A percentile compares a stretch with the other conserved stretches of the same genome.
phyloP scores from a whole-genome alignment of 1,284 basidiomycete species.

The Marasmius tenuissimus region DNA sequence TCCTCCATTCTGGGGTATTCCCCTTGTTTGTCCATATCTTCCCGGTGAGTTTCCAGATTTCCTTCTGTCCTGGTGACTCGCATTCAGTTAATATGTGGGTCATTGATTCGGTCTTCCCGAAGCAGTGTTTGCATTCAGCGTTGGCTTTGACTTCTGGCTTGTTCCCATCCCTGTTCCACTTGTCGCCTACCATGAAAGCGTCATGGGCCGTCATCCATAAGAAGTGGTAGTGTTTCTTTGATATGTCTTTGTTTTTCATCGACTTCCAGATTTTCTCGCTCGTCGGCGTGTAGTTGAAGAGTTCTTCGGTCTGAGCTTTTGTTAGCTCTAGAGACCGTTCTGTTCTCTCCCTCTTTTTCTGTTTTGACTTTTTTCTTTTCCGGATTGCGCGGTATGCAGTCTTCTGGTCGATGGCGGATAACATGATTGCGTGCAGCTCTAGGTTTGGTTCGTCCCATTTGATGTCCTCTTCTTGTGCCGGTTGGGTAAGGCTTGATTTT shows the following conservation, averaged over 20 bases:
- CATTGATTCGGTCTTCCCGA: neutral
- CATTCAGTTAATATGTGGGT: neutral
- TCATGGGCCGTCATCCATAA: constrained; percentile 1
- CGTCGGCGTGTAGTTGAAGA: neutral
- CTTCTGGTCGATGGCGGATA: constrained; percentile 5
- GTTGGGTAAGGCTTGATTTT: too few relatives aligned
- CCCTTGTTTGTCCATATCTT: too few relatives aligned
- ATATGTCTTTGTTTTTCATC: neutral
- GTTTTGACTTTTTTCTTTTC: neutral
- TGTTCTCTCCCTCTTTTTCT: neutral
- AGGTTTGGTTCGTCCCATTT: too few relatives aligned
- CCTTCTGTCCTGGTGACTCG: too few relatives aligned
- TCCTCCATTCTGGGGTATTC: too few relatives aligned
- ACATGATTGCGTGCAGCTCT: constrained; percentile 4
- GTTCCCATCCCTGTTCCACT: neutral
- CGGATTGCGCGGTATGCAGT: constrained; percentile 6
- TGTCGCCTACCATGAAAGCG: neutral
- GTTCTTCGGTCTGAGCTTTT: neutral
- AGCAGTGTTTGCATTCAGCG: neutral
- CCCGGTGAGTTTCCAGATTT: too few relatives aligned
- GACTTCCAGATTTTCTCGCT: neutral
- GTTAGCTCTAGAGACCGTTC: neutral
- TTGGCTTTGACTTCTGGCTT: neutral
- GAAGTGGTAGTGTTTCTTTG: neutral
- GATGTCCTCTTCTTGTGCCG: too few relatives aligned